Base-by-base conservation (phyloP, 2,329 filamentous ascomycete species). In the Bertia moriformis region DNA sequence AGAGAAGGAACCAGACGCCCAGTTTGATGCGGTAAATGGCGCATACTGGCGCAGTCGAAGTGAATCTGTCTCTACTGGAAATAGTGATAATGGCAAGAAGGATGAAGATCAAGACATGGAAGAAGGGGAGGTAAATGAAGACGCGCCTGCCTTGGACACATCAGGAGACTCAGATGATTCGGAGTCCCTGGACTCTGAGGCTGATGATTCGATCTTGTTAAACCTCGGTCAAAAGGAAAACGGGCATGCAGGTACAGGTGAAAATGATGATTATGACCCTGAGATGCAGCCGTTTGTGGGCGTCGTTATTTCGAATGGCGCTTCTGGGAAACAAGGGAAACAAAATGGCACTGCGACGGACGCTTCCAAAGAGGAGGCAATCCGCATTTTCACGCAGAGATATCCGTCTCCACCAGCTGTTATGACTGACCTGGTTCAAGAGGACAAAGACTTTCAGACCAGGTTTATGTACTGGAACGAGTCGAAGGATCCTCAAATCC, bases 1-100 rank as follows among this genome's bases (percentile, higher is more conserved):
- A 37, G 14, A 41, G 43, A 3, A 45, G 22, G 45, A 39, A 7
- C 18, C 44, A 7, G 41, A 44, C 4, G 44, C 49, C 4, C 49
- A 54, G 30, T 58, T 35, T 15, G 17, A 35, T 13, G 32, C 10
- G 7, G 32, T 35, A 7, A 35, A 35, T n/a, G 24, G n/a, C 32
- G 17, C 12, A 10, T 35, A 10, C 32, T 35, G 32, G 32, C 32
- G 32, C 15, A 10, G 10, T 35, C 10, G 32, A 7, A 12, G 10
- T 35, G 32, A 7, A 7, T 35, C 32, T 10, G 32, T 17, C 12
- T 35, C 32, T 35, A n/a, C 7, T n/a, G 22, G 22, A 27, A 10
- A 7, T 7, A 17, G 32, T 17, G 32, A 35, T 35, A 18, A 7
- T 29, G 24, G 24, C 24, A n/a, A 29, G 10, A 10, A 29, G n/a